Conservation (phyloP, 768 basidiomycete genomes). For the Suillus subaureus region DNA sequence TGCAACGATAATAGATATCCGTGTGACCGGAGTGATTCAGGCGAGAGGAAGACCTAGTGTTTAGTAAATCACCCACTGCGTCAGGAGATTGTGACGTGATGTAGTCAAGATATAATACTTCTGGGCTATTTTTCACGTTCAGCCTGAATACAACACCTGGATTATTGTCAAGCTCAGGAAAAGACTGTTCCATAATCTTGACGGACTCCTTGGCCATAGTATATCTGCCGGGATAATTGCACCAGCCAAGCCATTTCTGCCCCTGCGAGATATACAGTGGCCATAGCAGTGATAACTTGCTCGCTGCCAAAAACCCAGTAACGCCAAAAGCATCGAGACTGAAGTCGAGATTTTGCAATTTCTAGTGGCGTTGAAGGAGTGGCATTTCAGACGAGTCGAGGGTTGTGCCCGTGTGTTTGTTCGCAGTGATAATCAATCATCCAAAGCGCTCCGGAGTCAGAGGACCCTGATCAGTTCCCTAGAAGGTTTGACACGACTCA, state of each 20-base stretch:
- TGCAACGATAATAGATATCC: too few relatives aligned
- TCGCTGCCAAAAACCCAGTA: constrained; percentile 35
- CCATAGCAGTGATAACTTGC: constrained; percentile 32
- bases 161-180: constrained; percentile 23
- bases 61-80: too few relatives aligned
- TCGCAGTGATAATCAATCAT: neutral
- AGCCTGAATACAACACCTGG: constrained; percentile 25
- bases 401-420: neutral
- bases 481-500: neutral
- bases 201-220: constrained; percentile 29
- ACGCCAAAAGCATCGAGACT: constrained; percentile 28
- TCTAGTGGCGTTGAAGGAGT: constrained; percentile 10
- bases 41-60: too few relatives aligned
- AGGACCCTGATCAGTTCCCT: neutral
- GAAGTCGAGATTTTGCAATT: constrained; percentile 19
- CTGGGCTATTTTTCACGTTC: neutral
- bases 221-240: constrained; percentile 35
- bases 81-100: too few relatives aligned
- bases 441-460: neutral
- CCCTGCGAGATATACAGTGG: constrained; percentile 25
- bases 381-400: constrained; percentile 13
- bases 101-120: too few relatives aligned
- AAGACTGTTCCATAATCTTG: constrained; percentile 25
- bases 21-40: too few relatives aligned
- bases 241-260: constrained; percentile 36